phyloP scores from a whole-genome alignment of 306 rosid species.

The Cucurbita pepo region DNA sequence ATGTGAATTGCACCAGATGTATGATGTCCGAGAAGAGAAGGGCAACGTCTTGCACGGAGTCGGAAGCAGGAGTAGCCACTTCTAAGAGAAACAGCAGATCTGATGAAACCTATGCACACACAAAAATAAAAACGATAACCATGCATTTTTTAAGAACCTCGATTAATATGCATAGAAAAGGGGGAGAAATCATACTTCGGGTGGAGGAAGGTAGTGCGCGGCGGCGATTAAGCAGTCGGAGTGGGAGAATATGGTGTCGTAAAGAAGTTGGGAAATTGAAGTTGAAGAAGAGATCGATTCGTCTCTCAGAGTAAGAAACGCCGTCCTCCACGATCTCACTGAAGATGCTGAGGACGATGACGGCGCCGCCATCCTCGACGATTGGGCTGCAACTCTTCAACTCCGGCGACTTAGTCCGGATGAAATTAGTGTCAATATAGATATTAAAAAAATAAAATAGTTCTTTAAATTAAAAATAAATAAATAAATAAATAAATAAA shows the following conservation, averaged over 20 bases:
- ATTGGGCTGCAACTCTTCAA: background rate
- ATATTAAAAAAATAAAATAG: no score
- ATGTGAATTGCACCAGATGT: slow-evolving; percentile 31
- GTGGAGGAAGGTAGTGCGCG: slow-evolving; percentile 50
- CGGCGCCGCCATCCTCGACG: slow-evolving; percentile 8
- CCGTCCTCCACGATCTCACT: slow-evolving; percentile 59
- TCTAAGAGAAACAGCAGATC: slow-evolving; percentile 57
- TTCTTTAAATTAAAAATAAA: no score
- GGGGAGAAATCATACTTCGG: slow-evolving; percentile 25
- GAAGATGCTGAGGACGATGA: slow-evolving; percentile 17
- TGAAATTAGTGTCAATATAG: background rate
- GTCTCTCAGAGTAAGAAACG: slow-evolving; percentile 65
- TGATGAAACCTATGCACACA: slow-evolving; percentile 39
- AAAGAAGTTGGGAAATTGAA: slow-evolving; percentile 35
- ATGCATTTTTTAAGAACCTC: background rate
- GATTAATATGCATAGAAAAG: background rate
- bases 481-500: no score
- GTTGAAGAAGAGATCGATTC: slow-evolving; percentile 51
- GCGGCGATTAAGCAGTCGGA: slow-evolving; percentile 40
- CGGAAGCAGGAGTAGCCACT: slow-evolving; percentile 18
- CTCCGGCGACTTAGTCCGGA: background rate
- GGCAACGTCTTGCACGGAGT: slow-evolving; percentile 13
- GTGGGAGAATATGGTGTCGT: slow-evolving; percentile 45
- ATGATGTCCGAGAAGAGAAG: slow-evolving; percentile 27
- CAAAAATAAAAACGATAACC: background rate